A percentile compares a stretch with the other conserved stretches of the same genome.
phyloP scores from a whole-genome alignment of 1,284 basidiomycete species.

The Sanghuangporus sanghuang region DNA sequence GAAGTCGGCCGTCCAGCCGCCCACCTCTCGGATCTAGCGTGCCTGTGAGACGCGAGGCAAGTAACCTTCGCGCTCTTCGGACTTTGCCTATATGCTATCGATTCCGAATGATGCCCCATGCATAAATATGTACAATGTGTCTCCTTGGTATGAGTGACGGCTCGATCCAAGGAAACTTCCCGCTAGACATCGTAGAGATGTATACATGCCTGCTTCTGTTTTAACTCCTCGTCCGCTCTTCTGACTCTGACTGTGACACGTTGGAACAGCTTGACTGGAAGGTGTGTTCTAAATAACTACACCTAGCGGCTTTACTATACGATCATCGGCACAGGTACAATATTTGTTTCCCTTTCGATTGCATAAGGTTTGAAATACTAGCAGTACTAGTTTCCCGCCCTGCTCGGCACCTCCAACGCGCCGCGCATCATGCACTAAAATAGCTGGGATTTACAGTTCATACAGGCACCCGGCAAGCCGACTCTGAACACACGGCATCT shows the following conservation, averaged over 20 bases:
- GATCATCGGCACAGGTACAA: no score
- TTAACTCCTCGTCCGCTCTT: neutral
- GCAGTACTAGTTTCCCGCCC: neutral
- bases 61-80: neutral
- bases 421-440: neutral
- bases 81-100: neutral
- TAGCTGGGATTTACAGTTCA: neutral
- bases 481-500: neutral
- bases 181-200: neutral
- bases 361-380: neutral
- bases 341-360: no score
- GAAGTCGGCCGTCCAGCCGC: neutral
- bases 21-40: neutral
- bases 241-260: neutral
- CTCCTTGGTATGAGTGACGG: neutral
- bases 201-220: neutral
- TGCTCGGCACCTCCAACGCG: neutral
- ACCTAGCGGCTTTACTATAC: neutral
- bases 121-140: neutral
- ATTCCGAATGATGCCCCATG: no score
- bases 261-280: neutral
- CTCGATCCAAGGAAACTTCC: neutral
- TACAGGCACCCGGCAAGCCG: neutral
- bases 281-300: neutral
- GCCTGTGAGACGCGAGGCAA: neutral